Base-by-base conservation (phyloP, 1,284 basidiomycete species). In the Chalciporus sp. region DNA sequence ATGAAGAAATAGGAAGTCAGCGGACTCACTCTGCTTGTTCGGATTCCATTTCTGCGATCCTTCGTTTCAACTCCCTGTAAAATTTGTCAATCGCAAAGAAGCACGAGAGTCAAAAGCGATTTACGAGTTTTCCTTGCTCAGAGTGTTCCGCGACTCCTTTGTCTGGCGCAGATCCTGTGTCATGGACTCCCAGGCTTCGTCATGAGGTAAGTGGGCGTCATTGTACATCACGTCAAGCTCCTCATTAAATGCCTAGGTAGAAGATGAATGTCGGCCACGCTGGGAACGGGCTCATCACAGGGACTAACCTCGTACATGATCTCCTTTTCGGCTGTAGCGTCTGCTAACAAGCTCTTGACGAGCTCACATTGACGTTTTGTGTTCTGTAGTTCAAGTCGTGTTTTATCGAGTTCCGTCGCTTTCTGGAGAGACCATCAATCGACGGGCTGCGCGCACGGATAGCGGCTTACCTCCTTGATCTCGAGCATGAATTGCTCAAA, bases 211-310 rank as follows among this genome's bases (percentile, higher is more conserved):
- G 55, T 86, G 82, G 17, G 82, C 82, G 55, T 93, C 90, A 50
- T 87, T 85, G 73, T 86, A 95, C 90, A 95, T 92, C 33, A 82
- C 84, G 61, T 94, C 92, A 35, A 96, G 78, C 68, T 95, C 94
- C 61, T 93, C 91, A 66, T 95, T 95, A 76, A 96, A 95, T 4
- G 91, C 88, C 92, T 94, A 57, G 6, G 17, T 46, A 35, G 54
- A 42, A 49, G 44, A 55, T 53, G 42, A 55, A 58, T 31, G 43
- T 47, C 60, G 47, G 6, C 26, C 37, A 27, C 49, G 28, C 19
- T 29, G 16, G 33, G 37, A 14, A 33, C 31, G 31, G 31, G 31
- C 12, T 16, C 31, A 16, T 33, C 31, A 14, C 27, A 6, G 16
- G 37, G 19, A 69, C 83, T 66, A 56, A 92, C 92, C 76, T 94